Conservation (phyloP, 345 rosid species). For the Citropsis articulata region DNA sequence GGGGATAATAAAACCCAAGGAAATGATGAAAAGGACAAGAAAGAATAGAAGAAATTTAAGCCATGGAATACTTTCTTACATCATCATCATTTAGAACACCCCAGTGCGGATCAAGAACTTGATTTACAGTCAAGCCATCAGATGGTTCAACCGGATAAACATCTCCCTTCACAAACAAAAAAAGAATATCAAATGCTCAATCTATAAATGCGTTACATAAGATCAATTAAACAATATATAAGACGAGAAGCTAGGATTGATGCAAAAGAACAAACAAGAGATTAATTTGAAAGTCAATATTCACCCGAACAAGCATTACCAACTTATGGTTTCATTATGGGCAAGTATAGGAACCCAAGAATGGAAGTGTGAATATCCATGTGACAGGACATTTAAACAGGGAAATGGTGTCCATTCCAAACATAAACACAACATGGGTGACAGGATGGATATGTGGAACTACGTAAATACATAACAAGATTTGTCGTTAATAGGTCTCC, state of each 20-base stretch:
- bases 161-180: slow-evolving; percentile 51
- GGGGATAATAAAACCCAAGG: not conserved
- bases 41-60: not conserved
- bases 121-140: slow-evolving; percentile 43
- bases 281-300: not conserved
- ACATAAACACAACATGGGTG: not conserved
- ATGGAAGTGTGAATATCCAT: not conserved
- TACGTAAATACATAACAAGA: slow-evolving; percentile 3
- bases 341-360: not conserved
- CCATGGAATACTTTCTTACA: slow-evolving; percentile 40
- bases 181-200: slow-evolving; percentile 5
- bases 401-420: not conserved
- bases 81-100: slow-evolving; percentile 68
- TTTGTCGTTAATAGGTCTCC: not conserved
- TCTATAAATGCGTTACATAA: not conserved
- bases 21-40: not conserved
- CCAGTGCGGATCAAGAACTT: slow-evolving; percentile 87
- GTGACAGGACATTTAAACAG: not conserved
- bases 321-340: not conserved
- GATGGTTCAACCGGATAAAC: slow-evolving; percentile 71
- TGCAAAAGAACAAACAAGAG: not conserved
- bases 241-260: not conserved
- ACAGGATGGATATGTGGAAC: not conserved
- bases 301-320: not conserved
- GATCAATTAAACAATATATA: not conserved